Evolutionary conservation across 352 stramenopile species (phyloP), one percentile per base, ranked within the genome.

Genomic region (Globisporangium parvum): DNA sequence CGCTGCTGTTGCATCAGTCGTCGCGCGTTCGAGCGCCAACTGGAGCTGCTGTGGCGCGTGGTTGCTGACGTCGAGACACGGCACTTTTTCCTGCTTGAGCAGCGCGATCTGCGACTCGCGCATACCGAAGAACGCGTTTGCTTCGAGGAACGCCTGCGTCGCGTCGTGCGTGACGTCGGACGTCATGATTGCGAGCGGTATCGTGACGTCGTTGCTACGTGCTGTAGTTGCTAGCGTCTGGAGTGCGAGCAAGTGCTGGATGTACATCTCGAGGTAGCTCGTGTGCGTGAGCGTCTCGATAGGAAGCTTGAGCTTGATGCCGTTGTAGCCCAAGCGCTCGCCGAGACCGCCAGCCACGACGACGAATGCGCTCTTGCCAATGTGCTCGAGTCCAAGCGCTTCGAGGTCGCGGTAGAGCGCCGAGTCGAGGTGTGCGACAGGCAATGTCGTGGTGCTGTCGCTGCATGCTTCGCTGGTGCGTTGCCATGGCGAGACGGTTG

Each of bases 161-260:
- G 78, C 75, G 17, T 81, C 75, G 60, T 98, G 88, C 3, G 97
- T 99, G 72, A 98, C 96, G 59, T 95, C 92, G 6, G 86, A 98
- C 50, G 95, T 98, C 97, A 99, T 99, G 62, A 99, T 99, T 33
- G 92, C 93, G 28, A 99, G 77, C 10, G 96, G 95, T 37, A 98
- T 77, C 35, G 50, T 60, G 14, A 84, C 67, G 1, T 39, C 46
- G 14, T 62, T 37, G 23, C 23, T 50, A 17, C 48, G 40, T 5
- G 3, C 9, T 21, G 63, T 44, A 55, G 64, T 70, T 0, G 66
- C 64, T 1, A 73, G 77, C 33, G 62, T 69, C 67, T 98, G 75
- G 40, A 98, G 75, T 37, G 92, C 94, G 26, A 97, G 71, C 28
- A 99, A 91, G 51, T 97, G 96, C 55, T 96, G 71, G 70, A 94